Conservation (phyloP, 2,329 filamentous ascomycete species). For the Teratosphaeria zuluensis region DNA sequence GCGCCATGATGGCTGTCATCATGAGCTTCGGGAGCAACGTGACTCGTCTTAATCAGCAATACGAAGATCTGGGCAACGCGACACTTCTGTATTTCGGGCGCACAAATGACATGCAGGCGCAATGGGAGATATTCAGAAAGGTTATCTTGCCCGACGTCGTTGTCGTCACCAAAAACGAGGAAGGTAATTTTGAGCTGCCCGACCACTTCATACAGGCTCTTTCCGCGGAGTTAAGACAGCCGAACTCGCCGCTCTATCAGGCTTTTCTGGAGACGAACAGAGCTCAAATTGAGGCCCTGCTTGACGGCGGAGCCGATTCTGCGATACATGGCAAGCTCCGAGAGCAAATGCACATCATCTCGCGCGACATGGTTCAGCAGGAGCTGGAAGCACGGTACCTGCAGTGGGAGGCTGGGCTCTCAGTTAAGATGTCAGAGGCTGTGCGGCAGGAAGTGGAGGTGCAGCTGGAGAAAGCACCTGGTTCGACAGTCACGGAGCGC, state of each 20-base stretch:
- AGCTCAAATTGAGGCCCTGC: slow-evolving; percentile 27
- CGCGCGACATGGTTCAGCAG: slow-evolving; percentile 5
- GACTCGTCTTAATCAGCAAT: too few relatives aligned
- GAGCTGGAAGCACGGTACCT: slow-evolving; percentile 8
- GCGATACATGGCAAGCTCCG: slow-evolving; percentile 26
- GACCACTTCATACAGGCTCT: slow-evolving; percentile 59
- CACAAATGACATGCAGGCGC: too few relatives aligned
- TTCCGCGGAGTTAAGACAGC: slow-evolving; percentile 42
- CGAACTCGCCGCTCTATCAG: slow-evolving; percentile 35
- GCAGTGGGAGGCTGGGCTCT: neutral
- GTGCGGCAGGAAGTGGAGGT: neutral
- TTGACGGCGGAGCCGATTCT: slow-evolving; percentile 17
- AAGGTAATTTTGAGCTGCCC: slow-evolving; percentile 46
- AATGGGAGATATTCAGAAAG: too few relatives aligned
- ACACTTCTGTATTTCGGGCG: too few relatives aligned
- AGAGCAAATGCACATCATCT: slow-evolving; percentile 5
- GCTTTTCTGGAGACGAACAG: slow-evolving; percentile 27
- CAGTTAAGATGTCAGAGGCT: neutral
- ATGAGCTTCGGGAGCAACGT: too few relatives aligned
- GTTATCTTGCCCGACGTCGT: too few relatives aligned
- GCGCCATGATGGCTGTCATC: too few relatives aligned
- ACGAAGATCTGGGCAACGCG: too few relatives aligned
- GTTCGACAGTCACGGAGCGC: neutral
- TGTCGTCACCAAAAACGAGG: slow-evolving; percentile 27
- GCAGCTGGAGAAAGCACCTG: neutral